Percentiles rank a stretch among this genome's conserved stretches.
Evolutionary conservation across 305 asterid species (phyloP).

Genomic region (Fraxinus baroniana): DNA sequence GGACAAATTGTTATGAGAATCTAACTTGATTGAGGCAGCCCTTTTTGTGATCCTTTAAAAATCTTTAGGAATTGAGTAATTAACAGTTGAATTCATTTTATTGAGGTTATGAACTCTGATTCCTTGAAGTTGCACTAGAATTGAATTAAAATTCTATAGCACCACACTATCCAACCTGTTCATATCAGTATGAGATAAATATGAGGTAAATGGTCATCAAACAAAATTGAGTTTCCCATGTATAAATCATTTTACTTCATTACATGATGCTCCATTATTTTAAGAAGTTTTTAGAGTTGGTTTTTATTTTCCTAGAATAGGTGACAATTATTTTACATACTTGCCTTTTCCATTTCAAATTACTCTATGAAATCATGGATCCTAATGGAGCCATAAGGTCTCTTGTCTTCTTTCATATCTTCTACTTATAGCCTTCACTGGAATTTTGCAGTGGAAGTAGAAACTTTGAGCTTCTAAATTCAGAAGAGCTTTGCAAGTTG

Average conservation of each 20-base stretch:
- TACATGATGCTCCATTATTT: neutral
- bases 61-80: neutral
- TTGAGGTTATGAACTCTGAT: neutral
- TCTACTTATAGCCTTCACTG: neutral
- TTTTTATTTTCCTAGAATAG: neutral
- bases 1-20: neutral
- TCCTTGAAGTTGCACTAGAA: neutral
- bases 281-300: neutral
- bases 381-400: neutral
- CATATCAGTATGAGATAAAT: neutral
- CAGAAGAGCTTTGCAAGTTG: neutral
- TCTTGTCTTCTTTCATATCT: neutral
- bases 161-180: neutral
- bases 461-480: neutral
- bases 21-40: neutral
- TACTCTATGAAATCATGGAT: neutral
- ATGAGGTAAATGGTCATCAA: neutral
- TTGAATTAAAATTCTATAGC: neutral
- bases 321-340: neutral
- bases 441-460: neutral
- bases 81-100: neutral
- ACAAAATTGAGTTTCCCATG: neutral
- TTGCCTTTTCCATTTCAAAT: neutral
- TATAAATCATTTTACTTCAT: neutral
- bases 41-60: neutral